Evolutionary conservation across 2,329 filamentous ascomycete genomes (phyloP).

Genomic region (Fusarium oligoseptatum): DNA sequence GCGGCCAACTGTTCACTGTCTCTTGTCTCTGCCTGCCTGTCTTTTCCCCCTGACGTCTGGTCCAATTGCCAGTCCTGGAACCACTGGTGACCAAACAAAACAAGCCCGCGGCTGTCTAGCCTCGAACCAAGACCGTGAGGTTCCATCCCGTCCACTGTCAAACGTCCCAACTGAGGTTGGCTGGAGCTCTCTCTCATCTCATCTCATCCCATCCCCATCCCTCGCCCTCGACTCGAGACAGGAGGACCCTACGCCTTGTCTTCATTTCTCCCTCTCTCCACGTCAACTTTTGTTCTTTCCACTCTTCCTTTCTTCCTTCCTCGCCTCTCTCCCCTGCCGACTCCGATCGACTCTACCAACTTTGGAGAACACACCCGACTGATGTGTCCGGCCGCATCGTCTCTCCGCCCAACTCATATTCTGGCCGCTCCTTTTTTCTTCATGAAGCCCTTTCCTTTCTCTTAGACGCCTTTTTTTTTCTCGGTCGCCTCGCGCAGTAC

Average conservation of each 20-base stretch:
- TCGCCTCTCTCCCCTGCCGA: conserved; percentile 23
- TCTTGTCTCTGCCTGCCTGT: conserved; percentile 1
- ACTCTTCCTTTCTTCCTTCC: background rate
- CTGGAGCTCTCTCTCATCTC: conserved; percentile 33
- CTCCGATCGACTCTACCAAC: conserved; percentile 24
- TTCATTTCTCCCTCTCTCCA: conserved; percentile 26
- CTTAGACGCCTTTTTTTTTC: conserved; percentile 31
- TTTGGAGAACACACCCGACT: conserved; percentile 31
- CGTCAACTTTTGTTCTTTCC: conserved; percentile 13
- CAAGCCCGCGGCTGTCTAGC: conserved; percentile 13
- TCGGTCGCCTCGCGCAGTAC: conserved; percentile 23
- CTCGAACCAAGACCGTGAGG: conserved; percentile 24
- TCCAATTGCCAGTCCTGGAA: conserved; percentile 14
- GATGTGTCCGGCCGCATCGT: conserved; percentile 52
- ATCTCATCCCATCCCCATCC: conserved; percentile 34
- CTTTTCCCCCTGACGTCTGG: background rate
- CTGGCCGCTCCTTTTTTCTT: conserved; percentile 44
- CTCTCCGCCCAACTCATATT: conserved; percentile 36
- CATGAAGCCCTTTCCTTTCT: conserved; percentile 47
- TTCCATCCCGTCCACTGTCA: conserved; percentile 34
- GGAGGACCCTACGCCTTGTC: conserved; percentile 4
- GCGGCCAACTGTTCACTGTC: conserved; percentile 21
- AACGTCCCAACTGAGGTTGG: conserved; percentile 20
- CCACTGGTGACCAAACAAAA: conserved; percentile 15
- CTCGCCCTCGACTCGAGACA: conserved; percentile 29